These are phyloP conservation scores for Monosporozyma solicola DNA, from an alignment of 805 yeast genomes.

Conservation along the genomic window DNA sequence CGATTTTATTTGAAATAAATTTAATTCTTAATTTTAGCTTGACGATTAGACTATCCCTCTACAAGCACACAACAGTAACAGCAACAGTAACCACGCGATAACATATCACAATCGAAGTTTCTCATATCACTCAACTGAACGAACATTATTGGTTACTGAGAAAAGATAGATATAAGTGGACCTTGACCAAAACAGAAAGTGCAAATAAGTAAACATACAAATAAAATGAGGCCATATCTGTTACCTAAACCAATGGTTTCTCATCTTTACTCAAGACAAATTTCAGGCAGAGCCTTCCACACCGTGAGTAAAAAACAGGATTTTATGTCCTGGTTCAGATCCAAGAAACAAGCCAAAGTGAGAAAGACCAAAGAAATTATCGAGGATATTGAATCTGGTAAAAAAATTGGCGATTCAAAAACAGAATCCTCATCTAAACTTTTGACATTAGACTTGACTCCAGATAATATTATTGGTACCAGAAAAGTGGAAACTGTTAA, in stretches of 20 bases:
- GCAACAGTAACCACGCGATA: background rate
- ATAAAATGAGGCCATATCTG: background rate
- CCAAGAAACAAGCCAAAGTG: constrained; percentile 18
- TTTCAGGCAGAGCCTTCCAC: background rate
- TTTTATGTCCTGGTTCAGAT: constrained; percentile 35
- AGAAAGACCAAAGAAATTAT: constrained; percentile 27
- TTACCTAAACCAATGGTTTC: background rate
- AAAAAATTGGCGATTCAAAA: constrained; percentile 23
- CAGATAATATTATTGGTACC: constrained; percentile 25
- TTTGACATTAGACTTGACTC: constrained; percentile 18
- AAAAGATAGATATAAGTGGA: background rate
- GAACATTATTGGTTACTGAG: too few species aligned
- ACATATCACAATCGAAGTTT: too few species aligned
- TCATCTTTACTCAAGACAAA: background rate
- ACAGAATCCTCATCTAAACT: background rate
- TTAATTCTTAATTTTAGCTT: background rate
- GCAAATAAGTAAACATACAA: too few species aligned
- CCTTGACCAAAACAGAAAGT: too few species aligned
- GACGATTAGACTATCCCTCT: background rate
- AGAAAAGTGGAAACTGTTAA: constrained; percentile 5
- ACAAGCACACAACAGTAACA: background rate
- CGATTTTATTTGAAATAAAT: background rate
- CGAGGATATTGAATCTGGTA: constrained; percentile 30
- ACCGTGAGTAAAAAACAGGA: constrained; percentile 6
- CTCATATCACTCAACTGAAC: too few species aligned